Conservation (phyloP, 495 filamentous ascomycete species). For the Paragyromitra xinjiangensis region DNA sequence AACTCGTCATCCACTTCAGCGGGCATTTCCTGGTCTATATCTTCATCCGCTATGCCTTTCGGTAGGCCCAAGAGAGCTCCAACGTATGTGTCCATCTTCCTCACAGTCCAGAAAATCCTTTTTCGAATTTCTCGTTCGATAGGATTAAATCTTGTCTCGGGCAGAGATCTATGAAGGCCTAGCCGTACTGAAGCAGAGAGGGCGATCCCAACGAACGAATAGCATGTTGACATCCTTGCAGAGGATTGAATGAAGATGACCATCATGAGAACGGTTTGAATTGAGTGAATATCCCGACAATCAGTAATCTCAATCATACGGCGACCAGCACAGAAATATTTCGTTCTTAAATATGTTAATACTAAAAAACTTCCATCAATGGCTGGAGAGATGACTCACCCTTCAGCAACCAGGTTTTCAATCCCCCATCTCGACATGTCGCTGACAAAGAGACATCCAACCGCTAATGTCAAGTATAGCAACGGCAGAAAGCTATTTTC, state of each 20-base stretch:
- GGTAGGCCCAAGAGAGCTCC: constrained; percentile 88
- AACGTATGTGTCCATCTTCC: constrained; percentile 94
- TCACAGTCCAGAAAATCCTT: constrained; percentile 87
- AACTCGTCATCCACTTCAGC: constrained; percentile 88
- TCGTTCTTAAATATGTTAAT: constrained; percentile 66
- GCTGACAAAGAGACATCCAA: constrained; percentile 83
- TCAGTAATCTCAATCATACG: constrained; percentile 89
- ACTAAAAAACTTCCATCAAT: not conserved
- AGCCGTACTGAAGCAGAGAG: constrained; percentile 84
- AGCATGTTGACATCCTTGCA: constrained; percentile 89
- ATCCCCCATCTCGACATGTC: constrained; percentile 63
- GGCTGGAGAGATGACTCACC: constrained; percentile 58
- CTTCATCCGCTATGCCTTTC: constrained; percentile 81
- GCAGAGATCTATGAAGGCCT: constrained; percentile 83
- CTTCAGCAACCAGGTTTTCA: constrained; percentile 62
- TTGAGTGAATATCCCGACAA: constrained; percentile 81
- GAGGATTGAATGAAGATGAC: constrained; percentile 91
- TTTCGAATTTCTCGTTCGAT: constrained; percentile 85
- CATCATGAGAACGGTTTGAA: constrained; percentile 92
- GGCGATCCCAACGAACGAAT: constrained; percentile 90
- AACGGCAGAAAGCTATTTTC: constrained; percentile 85
- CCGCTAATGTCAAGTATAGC: constrained; percentile 81
- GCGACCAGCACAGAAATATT: constrained; percentile 83
- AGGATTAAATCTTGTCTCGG: constrained; percentile 75
- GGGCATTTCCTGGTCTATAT: constrained; percentile 90